These are phyloP conservation scores for Oryza meyeriana DNA, from an alignment of 176 grass and related monocot species.

Conservation along the genomic window DNA sequence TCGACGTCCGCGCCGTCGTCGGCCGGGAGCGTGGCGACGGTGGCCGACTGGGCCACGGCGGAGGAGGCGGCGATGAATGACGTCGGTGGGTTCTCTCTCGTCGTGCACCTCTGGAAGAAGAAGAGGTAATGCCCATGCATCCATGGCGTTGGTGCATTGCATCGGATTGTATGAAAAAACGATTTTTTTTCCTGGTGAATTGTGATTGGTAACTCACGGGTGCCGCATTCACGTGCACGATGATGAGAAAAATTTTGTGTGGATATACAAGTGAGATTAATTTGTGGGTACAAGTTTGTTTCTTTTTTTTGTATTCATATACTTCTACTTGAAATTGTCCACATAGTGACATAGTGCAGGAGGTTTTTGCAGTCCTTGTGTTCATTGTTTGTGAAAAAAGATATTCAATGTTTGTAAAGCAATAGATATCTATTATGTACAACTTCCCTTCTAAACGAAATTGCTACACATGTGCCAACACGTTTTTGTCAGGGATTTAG, in stretches of 20 bases:
- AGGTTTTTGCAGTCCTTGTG: too few species aligned
- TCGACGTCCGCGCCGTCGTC: constrained; percentile 44
- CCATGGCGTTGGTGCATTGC: background rate
- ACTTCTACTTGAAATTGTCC: background rate
- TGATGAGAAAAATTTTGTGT: background rate
- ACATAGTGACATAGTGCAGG: too few species aligned
- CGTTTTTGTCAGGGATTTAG: too few species aligned
- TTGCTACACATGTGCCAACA: background rate
- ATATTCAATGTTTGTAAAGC: too few species aligned
- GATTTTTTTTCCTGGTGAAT: background rate
- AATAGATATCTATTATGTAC: background rate
- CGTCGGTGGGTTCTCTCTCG: constrained; percentile 36
- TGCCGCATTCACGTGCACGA: background rate
- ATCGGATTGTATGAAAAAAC: background rate
- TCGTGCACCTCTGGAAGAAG: constrained; percentile 40
- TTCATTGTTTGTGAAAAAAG: too few species aligned
- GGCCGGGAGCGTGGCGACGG: constrained; percentile 33
- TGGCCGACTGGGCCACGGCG: constrained; percentile 31
- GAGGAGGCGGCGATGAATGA: constrained; percentile 32
- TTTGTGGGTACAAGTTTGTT: constrained; percentile 22
- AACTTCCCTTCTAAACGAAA: background rate
- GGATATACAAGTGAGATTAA: background rate
- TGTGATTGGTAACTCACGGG: background rate
- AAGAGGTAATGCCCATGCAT: background rate
- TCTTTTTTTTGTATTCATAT: background rate